These are phyloP conservation scores for Claviceps pazoutovae DNA, from an alignment of 2,329 filamentous ascomycete species.

Conservation along the genomic window DNA sequence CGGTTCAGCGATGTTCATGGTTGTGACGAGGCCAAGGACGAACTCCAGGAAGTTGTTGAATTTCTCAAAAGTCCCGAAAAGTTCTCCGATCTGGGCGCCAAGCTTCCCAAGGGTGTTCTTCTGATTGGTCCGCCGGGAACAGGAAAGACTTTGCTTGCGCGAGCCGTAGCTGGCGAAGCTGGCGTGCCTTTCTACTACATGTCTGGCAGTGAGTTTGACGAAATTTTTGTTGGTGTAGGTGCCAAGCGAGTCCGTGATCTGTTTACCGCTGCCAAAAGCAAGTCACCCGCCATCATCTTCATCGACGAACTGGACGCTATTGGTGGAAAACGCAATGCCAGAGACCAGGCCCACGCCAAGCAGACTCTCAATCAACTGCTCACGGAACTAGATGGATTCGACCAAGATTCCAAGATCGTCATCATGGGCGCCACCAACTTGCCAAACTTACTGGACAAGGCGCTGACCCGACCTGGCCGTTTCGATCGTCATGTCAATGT, in stretches of 20 bases:
- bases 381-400: conserved; percentile 93
- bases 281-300: conserved; percentile 87
- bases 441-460: conserved; percentile 86
- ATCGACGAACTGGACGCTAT: conserved; percentile 92
- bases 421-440: conserved; percentile 96
- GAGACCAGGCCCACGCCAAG: conserved; percentile 89
- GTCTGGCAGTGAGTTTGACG: conserved; percentile 97
- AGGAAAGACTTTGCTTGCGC: conserved; percentile 88
- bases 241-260: conserved; percentile 92
- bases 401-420: conserved; percentile 86
- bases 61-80: conserved; percentile 87
- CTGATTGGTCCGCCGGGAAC: conserved; percentile 93
- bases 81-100: conserved; percentile 87
- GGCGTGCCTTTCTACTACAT: conserved; percentile 99
- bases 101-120: conserved; percentile 91
- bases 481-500: conserved; percentile 91
- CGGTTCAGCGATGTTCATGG: conserved; percentile 91
- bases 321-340: conserved; percentile 81
- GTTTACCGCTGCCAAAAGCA: conserved; percentile 68
- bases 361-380: conserved; percentile 95
- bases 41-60: conserved; percentile 91
- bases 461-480: conserved; percentile 80
- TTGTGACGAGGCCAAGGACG: conserved; percentile 95
- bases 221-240: conserved; percentile 94
- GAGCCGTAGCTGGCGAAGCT: conserved; percentile 90